Percentiles rank a stretch among this genome's conserved stretches.
phyloP scores from a whole-genome alignment of 768 basidiomycete genomes.

The Sporobolomyces roseus region DNA sequence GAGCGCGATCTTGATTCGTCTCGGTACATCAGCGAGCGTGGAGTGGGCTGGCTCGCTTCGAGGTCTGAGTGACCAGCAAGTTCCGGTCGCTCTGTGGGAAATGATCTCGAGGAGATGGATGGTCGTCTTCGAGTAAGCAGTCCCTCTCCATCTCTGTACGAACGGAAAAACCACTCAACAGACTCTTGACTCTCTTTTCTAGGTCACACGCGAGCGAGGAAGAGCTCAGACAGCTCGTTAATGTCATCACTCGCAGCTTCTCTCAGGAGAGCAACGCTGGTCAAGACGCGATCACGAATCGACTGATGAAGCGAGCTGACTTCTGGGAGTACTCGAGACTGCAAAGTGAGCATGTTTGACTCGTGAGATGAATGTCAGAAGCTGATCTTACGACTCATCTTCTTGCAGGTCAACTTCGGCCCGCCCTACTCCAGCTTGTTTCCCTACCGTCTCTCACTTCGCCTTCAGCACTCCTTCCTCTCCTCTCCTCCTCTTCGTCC shows the following conservation, averaged over 20 bases:
- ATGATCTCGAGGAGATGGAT: constrained; percentile 28
- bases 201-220: not conserved
- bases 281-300: constrained; percentile 6
- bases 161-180: constrained; percentile 19
- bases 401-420: constrained; percentile 19
- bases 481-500: not conserved
- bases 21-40: not conserved
- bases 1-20: constrained; percentile 1
- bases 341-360: constrained; percentile 7
- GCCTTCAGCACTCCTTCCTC: not conserved
- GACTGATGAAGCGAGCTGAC: constrained; percentile 21
- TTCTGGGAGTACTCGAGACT: constrained; percentile 30
- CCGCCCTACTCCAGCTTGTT: constrained; percentile 16
- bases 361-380: too few species aligned
- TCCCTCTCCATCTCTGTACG: too few species aligned
- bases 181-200: not conserved
- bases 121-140: constrained; percentile 15
- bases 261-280: too few species aligned
- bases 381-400: too few species aligned
- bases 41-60: constrained; percentile 1
- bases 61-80: not conserved
- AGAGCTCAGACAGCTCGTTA: too few species aligned
- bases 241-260: too few species aligned
- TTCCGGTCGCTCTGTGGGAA: constrained; percentile 28
- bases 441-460: constrained; percentile 10